Conservation (phyloP, 2,329 filamentous ascomycete genomes). For the Trichoderma brevicompactum region DNA sequence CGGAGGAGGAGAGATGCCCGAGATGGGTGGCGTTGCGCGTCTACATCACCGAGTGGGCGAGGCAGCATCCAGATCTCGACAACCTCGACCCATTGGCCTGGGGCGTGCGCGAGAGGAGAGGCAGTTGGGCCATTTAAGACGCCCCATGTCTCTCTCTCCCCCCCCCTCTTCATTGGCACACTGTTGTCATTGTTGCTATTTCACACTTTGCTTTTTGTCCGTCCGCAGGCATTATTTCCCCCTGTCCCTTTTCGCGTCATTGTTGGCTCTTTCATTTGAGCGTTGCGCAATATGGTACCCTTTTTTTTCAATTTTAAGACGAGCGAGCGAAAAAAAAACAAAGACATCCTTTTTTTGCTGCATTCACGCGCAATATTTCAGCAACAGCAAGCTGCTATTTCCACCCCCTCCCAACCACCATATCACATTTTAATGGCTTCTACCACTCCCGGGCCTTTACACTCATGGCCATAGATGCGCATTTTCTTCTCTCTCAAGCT, state of each 20-base stretch:
- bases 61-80: slow-evolving; percentile 78
- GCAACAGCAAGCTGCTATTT: not conserved
- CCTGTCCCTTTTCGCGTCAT: not conserved
- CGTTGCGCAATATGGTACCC: not conserved
- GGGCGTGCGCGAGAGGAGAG: slow-evolving; percentile 68
- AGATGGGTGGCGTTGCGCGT: slow-evolving; percentile 82
- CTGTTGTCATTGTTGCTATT: not conserved
- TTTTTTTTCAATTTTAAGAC: not conserved
- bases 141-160: too few relatives aligned
- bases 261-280: too few relatives aligned
- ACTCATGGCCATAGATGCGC: not conserved
- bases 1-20: slow-evolving; percentile 60
- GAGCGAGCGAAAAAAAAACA: slow-evolving; percentile 2
- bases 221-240: too few relatives aligned
- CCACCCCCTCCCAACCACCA: not conserved
- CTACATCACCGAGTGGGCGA: slow-evolving; percentile 89
- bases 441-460: not conserved
- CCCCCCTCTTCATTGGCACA: not conserved
- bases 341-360: not conserved
- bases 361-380: not conserved
- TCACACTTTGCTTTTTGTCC: not conserved
- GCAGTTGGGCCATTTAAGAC: slow-evolving; percentile 71
- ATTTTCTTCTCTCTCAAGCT: not conserved
- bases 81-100: slow-evolving; percentile 63
- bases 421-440: slow-evolving; percentile 26